Evolutionary conservation across 257 asterid species (phyloP).

Genomic region (Solanum chaucha): DNA sequence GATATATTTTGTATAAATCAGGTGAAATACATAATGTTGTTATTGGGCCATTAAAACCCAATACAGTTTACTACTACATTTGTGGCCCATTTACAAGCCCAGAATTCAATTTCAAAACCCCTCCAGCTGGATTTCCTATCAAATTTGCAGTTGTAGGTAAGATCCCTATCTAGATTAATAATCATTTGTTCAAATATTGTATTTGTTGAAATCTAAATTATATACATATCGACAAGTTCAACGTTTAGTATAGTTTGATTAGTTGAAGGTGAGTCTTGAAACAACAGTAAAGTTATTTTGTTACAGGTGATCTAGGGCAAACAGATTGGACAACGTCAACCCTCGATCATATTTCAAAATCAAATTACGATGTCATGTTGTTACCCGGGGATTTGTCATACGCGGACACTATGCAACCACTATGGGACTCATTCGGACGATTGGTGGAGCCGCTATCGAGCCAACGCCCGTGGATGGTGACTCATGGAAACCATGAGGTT

Average conservation of each 20-base stretch:
- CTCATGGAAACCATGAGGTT: slow-evolving; percentile 81
- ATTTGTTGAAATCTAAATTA: neutral
- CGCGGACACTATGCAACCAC: slow-evolving; percentile 36
- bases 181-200: neutral
- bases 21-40: slow-evolving; percentile 58
- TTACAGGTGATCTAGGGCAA: slow-evolving; percentile 74
- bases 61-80: slow-evolving; percentile 44
- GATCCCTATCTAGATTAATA: neutral
- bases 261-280: neutral
- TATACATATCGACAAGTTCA: no score
- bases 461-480: slow-evolving; percentile 87
- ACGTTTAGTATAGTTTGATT: neutral
- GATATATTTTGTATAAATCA: slow-evolving; percentile 28
- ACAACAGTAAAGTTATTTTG: neutral
- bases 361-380: slow-evolving; percentile 44
- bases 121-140: slow-evolving; percentile 45
- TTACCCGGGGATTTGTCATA: slow-evolving; percentile 75
- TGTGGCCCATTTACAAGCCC: slow-evolving; percentile 29
- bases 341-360: slow-evolving; percentile 41
- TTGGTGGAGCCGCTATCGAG: slow-evolving; percentile 61
- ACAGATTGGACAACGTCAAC: slow-evolving; percentile 68
- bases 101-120: slow-evolving; percentile 47
- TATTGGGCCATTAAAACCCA: slow-evolving; percentile 59
- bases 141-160: slow-evolving; percentile 52
- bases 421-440: slow-evolving; percentile 74